Conservation (phyloP, 2,329 filamentous ascomycete genomes). For the Fusarium gaditjirri region DNA sequence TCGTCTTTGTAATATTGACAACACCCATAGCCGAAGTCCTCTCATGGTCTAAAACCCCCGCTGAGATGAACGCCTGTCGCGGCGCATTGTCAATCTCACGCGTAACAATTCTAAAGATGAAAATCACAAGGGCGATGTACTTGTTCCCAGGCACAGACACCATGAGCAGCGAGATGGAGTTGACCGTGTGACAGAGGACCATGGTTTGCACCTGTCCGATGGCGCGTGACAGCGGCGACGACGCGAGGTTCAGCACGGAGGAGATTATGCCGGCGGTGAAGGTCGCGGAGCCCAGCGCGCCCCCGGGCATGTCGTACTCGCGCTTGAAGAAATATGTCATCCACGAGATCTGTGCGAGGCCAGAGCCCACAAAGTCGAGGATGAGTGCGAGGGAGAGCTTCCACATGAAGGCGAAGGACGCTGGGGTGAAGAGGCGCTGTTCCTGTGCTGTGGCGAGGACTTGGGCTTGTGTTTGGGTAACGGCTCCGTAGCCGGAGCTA, state of each 20-base stretch:
- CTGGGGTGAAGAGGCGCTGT: constrained; percentile 25
- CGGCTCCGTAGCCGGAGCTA: constrained; percentile 10
- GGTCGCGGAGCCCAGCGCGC: constrained; percentile 30
- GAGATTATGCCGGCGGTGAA: constrained; percentile 40
- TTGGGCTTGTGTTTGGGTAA: background rate
- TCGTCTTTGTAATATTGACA: constrained; percentile 39
- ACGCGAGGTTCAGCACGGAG: constrained; percentile 36
- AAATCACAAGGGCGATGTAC: constrained; percentile 31
- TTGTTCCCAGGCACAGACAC: constrained; percentile 35
- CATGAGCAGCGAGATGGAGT: constrained; percentile 33
- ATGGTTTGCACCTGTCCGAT: constrained; percentile 40
- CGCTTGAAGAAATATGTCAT: constrained; percentile 42
- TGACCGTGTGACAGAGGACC: constrained; percentile 38
- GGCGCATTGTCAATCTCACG: constrained; percentile 39
- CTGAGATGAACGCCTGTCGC: constrained; percentile 35
- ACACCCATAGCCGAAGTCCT: constrained; percentile 40
- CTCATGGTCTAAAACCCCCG: constrained; percentile 33
- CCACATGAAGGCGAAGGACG: constrained; percentile 37
- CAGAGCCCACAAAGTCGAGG: constrained; percentile 37
- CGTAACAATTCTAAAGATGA: constrained; percentile 38
- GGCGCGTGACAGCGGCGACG: constrained; percentile 23
- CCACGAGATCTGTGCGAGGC: constrained; percentile 40
- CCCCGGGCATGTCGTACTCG: constrained; percentile 38
- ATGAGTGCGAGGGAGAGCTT: constrained; percentile 34
- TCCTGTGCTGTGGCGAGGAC: background rate